phyloP scores from a whole-genome alignment of 805 yeast species.

The Yarrowia osloensis region DNA sequence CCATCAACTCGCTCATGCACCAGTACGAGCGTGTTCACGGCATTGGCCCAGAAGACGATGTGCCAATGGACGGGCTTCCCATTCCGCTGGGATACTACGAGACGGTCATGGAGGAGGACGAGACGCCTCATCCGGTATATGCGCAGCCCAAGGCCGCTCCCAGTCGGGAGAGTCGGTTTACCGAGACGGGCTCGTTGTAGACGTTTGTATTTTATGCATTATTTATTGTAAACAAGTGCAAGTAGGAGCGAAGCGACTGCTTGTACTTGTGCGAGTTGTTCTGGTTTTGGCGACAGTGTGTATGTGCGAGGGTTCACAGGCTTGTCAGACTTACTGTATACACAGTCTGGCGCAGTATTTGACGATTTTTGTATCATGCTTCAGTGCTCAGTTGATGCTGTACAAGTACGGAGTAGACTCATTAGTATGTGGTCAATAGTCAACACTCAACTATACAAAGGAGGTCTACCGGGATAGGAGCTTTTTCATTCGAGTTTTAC shows the following conservation, averaged over 20 bases:
- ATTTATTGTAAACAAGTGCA: not conserved
- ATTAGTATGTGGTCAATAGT: too few relatives aligned
- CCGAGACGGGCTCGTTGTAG: constrained; percentile 25
- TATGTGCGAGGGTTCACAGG: too few relatives aligned
- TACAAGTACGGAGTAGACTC: too few relatives aligned
- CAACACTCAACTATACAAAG: too few relatives aligned
- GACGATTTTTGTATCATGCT: too few relatives aligned
- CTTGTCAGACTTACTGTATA: too few relatives aligned
- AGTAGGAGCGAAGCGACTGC: not conserved
- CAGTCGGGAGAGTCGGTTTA: constrained; percentile 8
- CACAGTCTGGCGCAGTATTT: too few relatives aligned
- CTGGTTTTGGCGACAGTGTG: too few relatives aligned
- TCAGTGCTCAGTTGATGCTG: too few relatives aligned
- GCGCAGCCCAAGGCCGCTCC: constrained; percentile 30
- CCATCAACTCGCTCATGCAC: constrained; percentile 31
- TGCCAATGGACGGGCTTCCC: constrained; percentile 27
- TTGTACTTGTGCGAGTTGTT: too few relatives aligned
- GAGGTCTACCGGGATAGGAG: too few relatives aligned
- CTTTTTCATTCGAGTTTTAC: too few relatives aligned
- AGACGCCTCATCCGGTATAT: constrained; percentile 25
- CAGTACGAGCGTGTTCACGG: constrained; percentile 31
- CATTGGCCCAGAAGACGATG: constrained; percentile 21
- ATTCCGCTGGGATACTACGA: constrained; percentile 29
- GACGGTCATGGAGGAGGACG: constrained; percentile 31
- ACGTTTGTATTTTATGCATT: constrained; percentile 2